Conservation (phyloP, 2,329 filamentous ascomycete genomes). For the Fusarium abutilonis region DNA sequence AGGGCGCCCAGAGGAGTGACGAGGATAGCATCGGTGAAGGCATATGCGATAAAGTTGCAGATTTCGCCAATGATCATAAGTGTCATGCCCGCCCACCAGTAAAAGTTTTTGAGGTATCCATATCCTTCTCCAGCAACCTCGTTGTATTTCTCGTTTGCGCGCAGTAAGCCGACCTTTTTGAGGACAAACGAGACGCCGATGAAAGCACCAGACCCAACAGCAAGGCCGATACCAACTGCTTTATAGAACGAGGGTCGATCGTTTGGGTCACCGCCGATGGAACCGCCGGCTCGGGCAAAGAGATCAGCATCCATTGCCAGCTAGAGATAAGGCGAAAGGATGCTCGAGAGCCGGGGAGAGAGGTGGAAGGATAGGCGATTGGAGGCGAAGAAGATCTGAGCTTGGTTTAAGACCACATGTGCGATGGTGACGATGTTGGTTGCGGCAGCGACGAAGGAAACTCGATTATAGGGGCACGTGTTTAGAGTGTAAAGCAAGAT, state of each 20-base stretch:
- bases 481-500: background rate
- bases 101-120: conserved; percentile 93
- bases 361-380: conserved; percentile 14
- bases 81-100: conserved; percentile 96
- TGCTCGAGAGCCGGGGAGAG: conserved; percentile 3
- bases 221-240: conserved; percentile 84
- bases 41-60: conserved; percentile 97
- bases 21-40: conserved; percentile 94
- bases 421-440: conserved; percentile 29
- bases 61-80: conserved; percentile 97
- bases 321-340: conserved; percentile 1
- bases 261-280: conserved; percentile 20
- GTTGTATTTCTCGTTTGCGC: conserved; percentile 94
- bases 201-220: conserved; percentile 87
- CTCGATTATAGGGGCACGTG: conserved; percentile 15
- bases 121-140: conserved; percentile 96
- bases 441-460: conserved; percentile 38
- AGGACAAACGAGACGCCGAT: conserved; percentile 95
- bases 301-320: conserved; percentile 41
- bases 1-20: conserved; percentile 92
- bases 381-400: conserved; percentile 22
- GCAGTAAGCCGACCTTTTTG: conserved; percentile 91
- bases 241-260: conserved; percentile 73
- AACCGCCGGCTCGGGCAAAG: conserved; percentile 37
- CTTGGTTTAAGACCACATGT: conserved; percentile 42